A percentile compares a stretch with the other conserved stretches of the same genome.
phyloP scores from a whole-genome alignment of 75 land plant species.

The Larix kaempferi region DNA sequence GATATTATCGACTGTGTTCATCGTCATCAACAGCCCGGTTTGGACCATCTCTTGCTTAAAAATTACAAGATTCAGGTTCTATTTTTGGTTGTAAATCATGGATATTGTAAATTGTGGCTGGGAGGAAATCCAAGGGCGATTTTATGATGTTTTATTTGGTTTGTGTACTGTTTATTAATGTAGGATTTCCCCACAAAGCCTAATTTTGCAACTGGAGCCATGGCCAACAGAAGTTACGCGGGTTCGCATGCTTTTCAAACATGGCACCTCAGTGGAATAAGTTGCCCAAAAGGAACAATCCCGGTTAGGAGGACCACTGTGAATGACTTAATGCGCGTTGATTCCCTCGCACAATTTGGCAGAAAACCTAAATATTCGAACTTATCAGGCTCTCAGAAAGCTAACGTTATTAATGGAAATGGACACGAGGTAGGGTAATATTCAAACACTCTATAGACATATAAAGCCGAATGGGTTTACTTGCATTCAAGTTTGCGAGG shows the following conservation, averaged over 20 bases:
- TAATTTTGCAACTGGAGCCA: background rate
- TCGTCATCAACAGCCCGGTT: constrained; percentile 58
- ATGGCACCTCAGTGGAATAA: constrained; percentile 20
- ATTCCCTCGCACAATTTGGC: constrained; percentile 12
- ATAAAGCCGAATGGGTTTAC: too few relatives aligned
- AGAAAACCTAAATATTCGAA: constrained; percentile 4
- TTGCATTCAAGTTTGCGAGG: too few relatives aligned
- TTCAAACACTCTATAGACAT: too few relatives aligned
- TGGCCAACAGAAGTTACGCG: background rate
- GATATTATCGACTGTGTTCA: too few relatives aligned
- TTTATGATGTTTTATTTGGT: too few relatives aligned
- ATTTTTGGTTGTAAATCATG: background rate
- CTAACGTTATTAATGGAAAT: background rate
- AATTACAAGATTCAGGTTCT: background rate
- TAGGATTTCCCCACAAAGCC: background rate
- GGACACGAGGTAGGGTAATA: constrained; percentile 6
- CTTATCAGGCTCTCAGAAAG: background rate
- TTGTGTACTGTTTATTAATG: background rate
- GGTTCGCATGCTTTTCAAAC: constrained; percentile 2
- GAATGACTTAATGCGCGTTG: constrained; percentile 23
- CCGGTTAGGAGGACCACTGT: constrained; percentile 25
- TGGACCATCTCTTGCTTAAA: too few relatives aligned
- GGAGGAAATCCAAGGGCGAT: too few relatives aligned
- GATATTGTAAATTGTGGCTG: too few relatives aligned
- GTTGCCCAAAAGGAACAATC: constrained; percentile 22